A percentile compares a stretch with the other conserved stretches of the same genome.
Evolutionary conservation across 1,284 basidiomycete species (phyloP).

Genomic region (Apiotrichum mycotoxinovorans): DNA sequence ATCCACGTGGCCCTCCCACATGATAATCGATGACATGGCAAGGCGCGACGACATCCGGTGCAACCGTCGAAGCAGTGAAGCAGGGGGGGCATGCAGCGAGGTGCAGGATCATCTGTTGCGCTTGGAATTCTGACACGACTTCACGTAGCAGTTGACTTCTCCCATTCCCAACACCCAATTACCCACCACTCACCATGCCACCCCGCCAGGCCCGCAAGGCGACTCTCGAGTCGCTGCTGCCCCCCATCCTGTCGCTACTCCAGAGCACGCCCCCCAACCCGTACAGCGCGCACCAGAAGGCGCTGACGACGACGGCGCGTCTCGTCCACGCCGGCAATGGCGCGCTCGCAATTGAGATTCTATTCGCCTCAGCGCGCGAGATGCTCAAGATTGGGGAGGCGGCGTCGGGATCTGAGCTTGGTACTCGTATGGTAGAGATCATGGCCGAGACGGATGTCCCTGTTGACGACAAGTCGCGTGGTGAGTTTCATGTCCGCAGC

Average conservation of each 20-base stretch:
- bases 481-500: constrained; percentile 51
- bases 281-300: constrained; percentile 92
- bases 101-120: no score
- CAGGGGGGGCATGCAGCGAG: no score
- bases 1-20: no score
- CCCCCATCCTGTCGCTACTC: constrained; percentile 45
- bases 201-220: constrained; percentile 38
- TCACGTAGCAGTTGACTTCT: no score
- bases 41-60: neutral
- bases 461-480: constrained; percentile 65
- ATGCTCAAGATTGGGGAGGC: constrained; percentile 78
- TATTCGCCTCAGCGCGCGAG: constrained; percentile 78
- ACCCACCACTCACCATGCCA: constrained; percentile 30
- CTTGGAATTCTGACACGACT: no score
- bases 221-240: constrained; percentile 41
- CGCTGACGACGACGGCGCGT: constrained; percentile 84
- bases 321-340: constrained; percentile 72
- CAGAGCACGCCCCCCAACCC: constrained; percentile 52
- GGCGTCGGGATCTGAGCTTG: constrained; percentile 83
- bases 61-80: no score
- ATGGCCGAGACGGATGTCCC: constrained; percentile 67
- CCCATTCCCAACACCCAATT: neutral
- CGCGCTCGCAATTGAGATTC: constrained; percentile 77
- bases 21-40: neutral
- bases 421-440: constrained; percentile 70